These are phyloP conservation scores for Strigomonas galati DNA, from an alignment of 208 protist species.

Conservation along the genomic window DNA sequence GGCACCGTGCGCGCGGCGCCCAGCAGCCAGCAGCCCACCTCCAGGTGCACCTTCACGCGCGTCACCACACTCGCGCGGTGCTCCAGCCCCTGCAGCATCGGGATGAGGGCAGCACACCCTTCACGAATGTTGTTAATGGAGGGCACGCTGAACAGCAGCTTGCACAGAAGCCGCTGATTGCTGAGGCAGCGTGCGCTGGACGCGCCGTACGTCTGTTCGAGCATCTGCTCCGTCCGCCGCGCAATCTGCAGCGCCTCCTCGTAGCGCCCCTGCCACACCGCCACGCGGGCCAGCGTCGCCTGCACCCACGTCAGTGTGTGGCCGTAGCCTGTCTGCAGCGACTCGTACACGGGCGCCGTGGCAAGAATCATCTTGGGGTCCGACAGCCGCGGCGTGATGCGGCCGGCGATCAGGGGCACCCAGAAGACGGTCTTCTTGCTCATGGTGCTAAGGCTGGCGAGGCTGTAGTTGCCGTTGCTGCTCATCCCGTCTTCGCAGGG, in stretches of 20 bases:
- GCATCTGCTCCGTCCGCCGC: slow-evolving; percentile 8
- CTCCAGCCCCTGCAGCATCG: slow-evolving; percentile 21
- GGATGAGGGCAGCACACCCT: slow-evolving; percentile 15
- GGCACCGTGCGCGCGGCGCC: slow-evolving; percentile 23
- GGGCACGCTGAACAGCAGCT: slow-evolving; percentile 25
- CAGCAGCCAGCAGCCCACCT: slow-evolving; percentile 35
- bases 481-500: background rate
- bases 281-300: slow-evolving; percentile 23
- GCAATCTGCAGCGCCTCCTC: slow-evolving; percentile 20
- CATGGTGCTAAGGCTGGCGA: slow-evolving; percentile 1
- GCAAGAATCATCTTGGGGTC: slow-evolving; percentile 24
- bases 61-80: slow-evolving; percentile 16
- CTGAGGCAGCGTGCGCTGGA: slow-evolving; percentile 18
- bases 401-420: slow-evolving; percentile 26
- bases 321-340: slow-evolving; percentile 9
- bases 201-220: slow-evolving; percentile 16
- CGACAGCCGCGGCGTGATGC: slow-evolving; percentile 24
- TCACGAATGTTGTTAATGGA: slow-evolving; percentile 19
- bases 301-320: slow-evolving; percentile 22
- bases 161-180: slow-evolving; percentile 27
- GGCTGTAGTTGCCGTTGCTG: background rate
- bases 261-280: slow-evolving; percentile 25
- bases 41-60: slow-evolving; percentile 18
- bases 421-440: slow-evolving; percentile 25
- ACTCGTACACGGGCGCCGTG: slow-evolving; percentile 20